These are phyloP conservation scores for Teunomyces atbi DNA, from an alignment of 805 yeast species.

Conservation along the genomic window DNA sequence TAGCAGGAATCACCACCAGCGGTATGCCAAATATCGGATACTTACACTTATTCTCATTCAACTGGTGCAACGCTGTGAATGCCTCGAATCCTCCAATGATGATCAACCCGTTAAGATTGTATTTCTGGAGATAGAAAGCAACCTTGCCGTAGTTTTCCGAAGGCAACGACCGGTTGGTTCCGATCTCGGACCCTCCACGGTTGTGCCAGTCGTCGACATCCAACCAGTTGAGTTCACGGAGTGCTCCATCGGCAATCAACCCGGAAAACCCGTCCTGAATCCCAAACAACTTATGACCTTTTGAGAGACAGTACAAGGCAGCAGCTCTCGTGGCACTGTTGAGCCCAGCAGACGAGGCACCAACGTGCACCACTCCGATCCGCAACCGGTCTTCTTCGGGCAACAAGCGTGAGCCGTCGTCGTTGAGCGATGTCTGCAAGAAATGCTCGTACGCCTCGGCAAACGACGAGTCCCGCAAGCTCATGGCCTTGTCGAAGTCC, in stretches of 20 bases:
- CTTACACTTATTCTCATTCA: constrained; percentile 55
- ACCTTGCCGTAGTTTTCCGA: constrained; percentile 66
- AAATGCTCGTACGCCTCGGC: constrained; percentile 62
- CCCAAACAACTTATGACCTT: constrained; percentile 70
- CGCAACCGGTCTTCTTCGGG: constrained; percentile 54
- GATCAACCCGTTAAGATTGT: constrained; percentile 66
- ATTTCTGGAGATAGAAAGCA: constrained; percentile 70
- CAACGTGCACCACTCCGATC: constrained; percentile 71
- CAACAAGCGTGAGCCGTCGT: constrained; percentile 38
- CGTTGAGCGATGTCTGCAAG: constrained; percentile 48
- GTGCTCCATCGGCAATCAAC: constrained; percentile 58
- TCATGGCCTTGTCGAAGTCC: constrained; percentile 69
- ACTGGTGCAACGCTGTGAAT: constrained; percentile 65
- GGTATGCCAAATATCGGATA: constrained; percentile 78
- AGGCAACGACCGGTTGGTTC: constrained; percentile 75
- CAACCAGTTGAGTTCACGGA: constrained; percentile 61
- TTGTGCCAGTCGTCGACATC: constrained; percentile 73
- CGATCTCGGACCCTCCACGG: constrained; percentile 77
- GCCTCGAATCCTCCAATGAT: constrained; percentile 84
- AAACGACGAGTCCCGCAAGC: constrained; percentile 68
- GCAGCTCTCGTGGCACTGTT: constrained; percentile 76
- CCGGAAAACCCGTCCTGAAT: constrained; percentile 77
- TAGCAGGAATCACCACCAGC: constrained; percentile 75
- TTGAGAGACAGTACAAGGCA: constrained; percentile 71
- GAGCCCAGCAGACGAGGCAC: constrained; percentile 79